A percentile compares a stretch with the other conserved stretches of the same genome.
phyloP scores from a whole-genome alignment of 2,329 filamentous ascomycete species.

The Pseudocercospora pini-densiflorae region DNA sequence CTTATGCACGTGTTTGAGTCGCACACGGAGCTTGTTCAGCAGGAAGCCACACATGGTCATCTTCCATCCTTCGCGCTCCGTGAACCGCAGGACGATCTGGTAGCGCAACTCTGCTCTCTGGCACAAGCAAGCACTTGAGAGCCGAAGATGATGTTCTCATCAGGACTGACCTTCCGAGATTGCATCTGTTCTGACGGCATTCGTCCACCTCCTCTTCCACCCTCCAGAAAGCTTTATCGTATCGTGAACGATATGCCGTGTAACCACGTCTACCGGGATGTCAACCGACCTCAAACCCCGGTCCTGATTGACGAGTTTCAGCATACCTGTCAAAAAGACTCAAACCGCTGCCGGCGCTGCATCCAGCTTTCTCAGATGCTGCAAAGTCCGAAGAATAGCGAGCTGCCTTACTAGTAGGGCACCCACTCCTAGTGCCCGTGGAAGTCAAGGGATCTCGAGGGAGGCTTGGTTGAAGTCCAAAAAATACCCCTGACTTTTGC shows the following conservation, averaged over 20 bases:
- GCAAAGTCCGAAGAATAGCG: background rate
- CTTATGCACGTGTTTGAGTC: constrained; percentile 10
- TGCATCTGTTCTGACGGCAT: too few species aligned
- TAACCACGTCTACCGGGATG: background rate
- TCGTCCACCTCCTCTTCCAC: too few species aligned
- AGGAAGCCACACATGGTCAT: background rate
- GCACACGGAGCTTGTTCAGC: background rate
- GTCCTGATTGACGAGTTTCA: background rate
- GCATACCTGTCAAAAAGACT: background rate
- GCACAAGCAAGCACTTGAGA: background rate
- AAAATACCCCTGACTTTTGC: background rate
- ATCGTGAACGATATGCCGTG: background rate
- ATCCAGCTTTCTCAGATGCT: too few species aligned
- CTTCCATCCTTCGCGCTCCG: background rate
- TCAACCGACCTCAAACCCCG: background rate
- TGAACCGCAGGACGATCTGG: background rate
- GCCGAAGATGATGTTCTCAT: too few species aligned
- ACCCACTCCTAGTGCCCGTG: background rate
- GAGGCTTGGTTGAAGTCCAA: constrained; percentile 1
- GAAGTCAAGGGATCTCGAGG: background rate
- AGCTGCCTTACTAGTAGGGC: background rate
- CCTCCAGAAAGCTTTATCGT: background rate
- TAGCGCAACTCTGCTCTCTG: background rate
- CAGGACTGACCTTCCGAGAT: background rate
- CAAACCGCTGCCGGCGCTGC: background rate